These are phyloP conservation scores for Ganoderma sinense DNA, from an alignment of 1,284 basidiomycete genomes.

Conservation along the genomic window DNA sequence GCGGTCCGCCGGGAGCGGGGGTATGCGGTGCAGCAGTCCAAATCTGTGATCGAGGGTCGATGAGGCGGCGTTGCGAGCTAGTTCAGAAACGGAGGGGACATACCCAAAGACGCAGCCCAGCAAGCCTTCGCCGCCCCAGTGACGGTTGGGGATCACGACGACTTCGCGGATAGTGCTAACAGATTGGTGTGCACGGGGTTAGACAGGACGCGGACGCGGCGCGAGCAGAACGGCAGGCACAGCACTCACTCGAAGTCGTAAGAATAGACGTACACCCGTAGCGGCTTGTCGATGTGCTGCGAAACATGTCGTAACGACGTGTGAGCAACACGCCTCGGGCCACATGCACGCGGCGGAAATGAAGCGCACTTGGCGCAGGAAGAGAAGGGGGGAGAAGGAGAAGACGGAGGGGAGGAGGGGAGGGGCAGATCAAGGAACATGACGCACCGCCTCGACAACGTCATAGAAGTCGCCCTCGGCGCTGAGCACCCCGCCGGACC, in stretches of 20 bases:
- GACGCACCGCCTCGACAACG: constrained; percentile 87
- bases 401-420: background rate
- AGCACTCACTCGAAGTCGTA: constrained; percentile 93
- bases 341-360: constrained; percentile 23
- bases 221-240: constrained; percentile 42
- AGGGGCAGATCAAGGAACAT: background rate
- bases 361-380: background rate
- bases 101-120: constrained; percentile 95
- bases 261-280: constrained; percentile 96
- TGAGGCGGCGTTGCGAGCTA: constrained; percentile 11
- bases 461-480: constrained; percentile 98
- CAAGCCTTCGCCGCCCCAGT: constrained; percentile 96
- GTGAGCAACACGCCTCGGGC: background rate
- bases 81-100: constrained; percentile 38
- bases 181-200: constrained; percentile 17
- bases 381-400: background rate
- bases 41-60: constrained; percentile 51
- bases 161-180: constrained; percentile 88
- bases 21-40: constrained; percentile 91
- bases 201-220: constrained; percentile 30
- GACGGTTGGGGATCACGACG: constrained; percentile 91
- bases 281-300: constrained; percentile 91
- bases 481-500: constrained; percentile 92
- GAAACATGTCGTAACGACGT: constrained; percentile 8
- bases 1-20: constrained; percentile 64